Percentiles rank a stretch among this genome's conserved stretches.
These are phyloP conservation scores for Marsdenia floribunda DNA, from an alignment of 257 asterid genomes.

Conservation along the genomic window DNA sequence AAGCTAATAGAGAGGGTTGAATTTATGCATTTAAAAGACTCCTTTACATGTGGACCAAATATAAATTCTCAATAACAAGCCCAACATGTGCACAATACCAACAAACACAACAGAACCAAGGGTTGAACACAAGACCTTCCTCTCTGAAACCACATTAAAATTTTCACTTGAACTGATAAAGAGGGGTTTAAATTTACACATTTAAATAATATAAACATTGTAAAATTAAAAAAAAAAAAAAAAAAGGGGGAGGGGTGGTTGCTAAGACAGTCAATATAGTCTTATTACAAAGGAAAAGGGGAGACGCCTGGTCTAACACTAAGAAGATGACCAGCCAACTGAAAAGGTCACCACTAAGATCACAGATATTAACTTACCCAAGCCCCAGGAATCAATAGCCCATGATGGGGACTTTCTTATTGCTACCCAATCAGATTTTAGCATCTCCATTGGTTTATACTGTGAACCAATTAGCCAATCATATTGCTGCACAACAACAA, in stretches of 20 bases:
- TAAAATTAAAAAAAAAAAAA: no score
- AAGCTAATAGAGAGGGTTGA: no score
- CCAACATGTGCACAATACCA: no score
- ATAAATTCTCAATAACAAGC: no score
- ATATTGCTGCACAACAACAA: conserved; percentile 63
- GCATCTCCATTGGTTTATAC: conserved; percentile 89
- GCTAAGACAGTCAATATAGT: not conserved
- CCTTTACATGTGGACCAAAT: no score
- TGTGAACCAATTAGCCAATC: conserved; percentile 96
- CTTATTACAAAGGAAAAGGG: not conserved
- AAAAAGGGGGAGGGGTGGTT: not conserved
- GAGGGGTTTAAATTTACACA: no score
- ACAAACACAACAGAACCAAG: no score
- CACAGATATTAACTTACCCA: conserved; percentile 58
- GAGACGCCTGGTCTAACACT: not conserved
- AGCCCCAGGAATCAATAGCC: conserved; percentile 98
- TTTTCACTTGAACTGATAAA: no score
- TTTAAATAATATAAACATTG: no score
- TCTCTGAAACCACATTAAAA: no score
- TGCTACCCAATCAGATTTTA: conserved; percentile 84
- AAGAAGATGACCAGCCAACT: not conserved
- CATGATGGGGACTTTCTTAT: conserved; percentile 91
- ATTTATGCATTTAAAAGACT: no score
- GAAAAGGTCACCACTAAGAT: not conserved
- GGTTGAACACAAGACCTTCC: no score